Evolutionary conservation across 768 basidiomycete genomes (phyloP).

Genomic region (Guyanaporus albipodus): DNA sequence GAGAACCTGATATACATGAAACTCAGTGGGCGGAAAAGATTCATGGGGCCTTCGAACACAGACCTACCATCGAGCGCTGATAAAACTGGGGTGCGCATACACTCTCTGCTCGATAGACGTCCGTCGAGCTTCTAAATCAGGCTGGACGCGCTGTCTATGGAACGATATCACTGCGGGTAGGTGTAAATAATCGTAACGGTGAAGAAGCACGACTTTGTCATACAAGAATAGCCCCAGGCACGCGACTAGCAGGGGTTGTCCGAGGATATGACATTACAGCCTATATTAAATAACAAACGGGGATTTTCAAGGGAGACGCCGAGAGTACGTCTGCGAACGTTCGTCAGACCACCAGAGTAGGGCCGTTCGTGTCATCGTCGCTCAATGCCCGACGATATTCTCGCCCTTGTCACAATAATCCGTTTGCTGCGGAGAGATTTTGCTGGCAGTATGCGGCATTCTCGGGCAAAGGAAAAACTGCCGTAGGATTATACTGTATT

Average conservation of each 20-base stretch:
- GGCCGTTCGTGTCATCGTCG: neutral
- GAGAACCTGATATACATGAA: too few relatives aligned
- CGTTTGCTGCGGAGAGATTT: neutral
- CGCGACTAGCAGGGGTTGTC: neutral
- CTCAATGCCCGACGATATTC: neutral
- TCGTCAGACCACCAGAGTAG: neutral
- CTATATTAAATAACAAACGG: neutral
- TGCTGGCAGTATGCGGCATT: neutral
- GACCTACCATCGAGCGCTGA: neutral
- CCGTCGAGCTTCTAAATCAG: too few relatives aligned
- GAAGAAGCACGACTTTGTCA: neutral
- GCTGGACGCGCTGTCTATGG: too few relatives aligned
- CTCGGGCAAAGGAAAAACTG: neutral
- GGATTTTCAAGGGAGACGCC: neutral
- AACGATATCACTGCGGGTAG: constrained; percentile 1
- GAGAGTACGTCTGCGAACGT: neutral
- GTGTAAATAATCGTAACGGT: neutral
- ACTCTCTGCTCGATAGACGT: neutral
- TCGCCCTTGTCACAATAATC: neutral
- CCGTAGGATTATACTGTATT: neutral
- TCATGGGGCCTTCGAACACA: neutral
- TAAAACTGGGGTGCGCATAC: neutral
- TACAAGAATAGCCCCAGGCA: neutral
- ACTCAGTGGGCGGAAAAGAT: too few relatives aligned
- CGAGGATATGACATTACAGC: neutral